These are phyloP conservation scores for Apodospora peruviana DNA, from an alignment of 495 filamentous ascomycete species.

Conservation along the genomic window DNA sequence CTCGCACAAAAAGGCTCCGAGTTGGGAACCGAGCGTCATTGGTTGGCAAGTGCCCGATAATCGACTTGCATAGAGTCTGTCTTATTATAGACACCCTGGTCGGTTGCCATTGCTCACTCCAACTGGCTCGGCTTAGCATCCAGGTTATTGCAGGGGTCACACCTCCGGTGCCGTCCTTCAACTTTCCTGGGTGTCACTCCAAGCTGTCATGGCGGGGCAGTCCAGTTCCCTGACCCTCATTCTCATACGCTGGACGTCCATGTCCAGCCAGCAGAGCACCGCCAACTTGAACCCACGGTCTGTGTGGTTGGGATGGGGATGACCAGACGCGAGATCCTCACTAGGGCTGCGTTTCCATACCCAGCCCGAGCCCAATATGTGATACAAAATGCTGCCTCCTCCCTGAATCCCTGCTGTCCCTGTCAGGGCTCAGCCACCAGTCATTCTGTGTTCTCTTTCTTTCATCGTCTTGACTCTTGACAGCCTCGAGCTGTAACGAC, in stretches of 20 bases:
- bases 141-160: slow-evolving; percentile 5
- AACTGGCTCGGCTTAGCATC: slow-evolving; percentile 11
- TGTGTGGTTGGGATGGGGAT: background rate
- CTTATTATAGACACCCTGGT: slow-evolving; percentile 21
- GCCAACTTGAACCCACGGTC: background rate
- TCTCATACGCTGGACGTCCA: background rate
- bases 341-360: slow-evolving; percentile 1
- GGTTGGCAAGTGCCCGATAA: slow-evolving; percentile 2
- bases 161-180: background rate
- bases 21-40: background rate
- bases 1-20: background rate
- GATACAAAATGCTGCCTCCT: slow-evolving; percentile 8
- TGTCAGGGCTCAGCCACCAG: slow-evolving; percentile 4
- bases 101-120: slow-evolving; percentile 7
- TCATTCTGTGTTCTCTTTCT: slow-evolving; percentile 5
- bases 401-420: slow-evolving; percentile 4
- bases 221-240: background rate
- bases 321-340: slow-evolving; percentile 5
- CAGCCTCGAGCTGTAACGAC: slow-evolving; percentile 4
- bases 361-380: background rate
- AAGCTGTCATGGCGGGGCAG: slow-evolving; percentile 7
- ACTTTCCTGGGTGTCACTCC: background rate
- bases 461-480: background rate
- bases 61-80: slow-evolving; percentile 11
- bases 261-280: slow-evolving; percentile 3